Percentiles rank a stretch among this genome's conserved stretches.
These are phyloP conservation scores for Plantago ovata DNA, from an alignment of 257 asterid species.

Conservation along the genomic window DNA sequence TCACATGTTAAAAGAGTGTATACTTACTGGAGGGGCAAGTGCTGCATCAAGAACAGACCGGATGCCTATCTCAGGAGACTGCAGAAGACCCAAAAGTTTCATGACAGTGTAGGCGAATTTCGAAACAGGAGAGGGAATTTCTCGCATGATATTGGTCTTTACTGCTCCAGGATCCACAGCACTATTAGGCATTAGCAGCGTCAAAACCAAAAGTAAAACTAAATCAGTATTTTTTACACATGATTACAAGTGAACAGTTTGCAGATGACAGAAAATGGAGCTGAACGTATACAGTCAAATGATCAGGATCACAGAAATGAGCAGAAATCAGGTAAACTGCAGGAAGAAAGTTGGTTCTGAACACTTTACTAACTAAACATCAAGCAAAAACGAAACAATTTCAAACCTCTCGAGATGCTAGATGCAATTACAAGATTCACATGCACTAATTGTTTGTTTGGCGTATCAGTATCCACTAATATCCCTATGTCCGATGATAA, in stretches of 20 bases:
- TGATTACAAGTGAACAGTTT: too few relatives aligned
- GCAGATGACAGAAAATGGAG: neutral
- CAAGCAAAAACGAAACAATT: neutral
- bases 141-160: slow-evolving; percentile 82
- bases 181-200: slow-evolving; percentile 36
- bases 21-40: slow-evolving; percentile 76
- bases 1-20: neutral
- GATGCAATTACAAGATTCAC: neutral
- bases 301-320: neutral
- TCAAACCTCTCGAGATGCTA: neutral
- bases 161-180: slow-evolving; percentile 92
- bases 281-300: neutral
- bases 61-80: slow-evolving; percentile 58
- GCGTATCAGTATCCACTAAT: too few relatives aligned
- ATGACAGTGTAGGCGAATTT: slow-evolving; percentile 36
- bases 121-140: slow-evolving; percentile 55
- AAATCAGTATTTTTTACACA: slow-evolving; percentile 9
- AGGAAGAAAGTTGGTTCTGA: too few relatives aligned
- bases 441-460: neutral
- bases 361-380: too few relatives aligned
- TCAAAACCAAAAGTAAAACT: slow-evolving; percentile 3
- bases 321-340: too few relatives aligned
- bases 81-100: slow-evolving; percentile 65
- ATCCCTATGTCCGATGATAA: too few relatives aligned
- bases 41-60: slow-evolving; percentile 72